These are phyloP conservation scores for Schizothecium vesticola DNA, from an alignment of 495 filamentous ascomycete genomes.

Conservation along the genomic window DNA sequence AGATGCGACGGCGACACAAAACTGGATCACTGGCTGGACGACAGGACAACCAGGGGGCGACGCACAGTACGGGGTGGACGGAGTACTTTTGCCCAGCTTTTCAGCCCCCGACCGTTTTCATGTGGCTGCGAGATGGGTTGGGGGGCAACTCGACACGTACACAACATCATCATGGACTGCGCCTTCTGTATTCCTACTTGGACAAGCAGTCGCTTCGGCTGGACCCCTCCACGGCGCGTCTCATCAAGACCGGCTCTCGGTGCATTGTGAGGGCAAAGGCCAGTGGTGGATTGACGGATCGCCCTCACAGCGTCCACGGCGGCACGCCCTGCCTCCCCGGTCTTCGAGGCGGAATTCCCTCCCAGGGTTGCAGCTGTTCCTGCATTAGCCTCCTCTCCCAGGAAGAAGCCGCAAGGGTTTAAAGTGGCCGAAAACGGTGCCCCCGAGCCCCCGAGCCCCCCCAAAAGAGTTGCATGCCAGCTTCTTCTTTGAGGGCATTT, in stretches of 20 bases:
- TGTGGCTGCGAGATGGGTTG: not conserved
- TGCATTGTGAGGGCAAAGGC: not conserved
- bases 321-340: not conserved
- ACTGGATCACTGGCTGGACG: not conserved
- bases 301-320: not conserved
- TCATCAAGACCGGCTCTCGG: not conserved
- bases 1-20: not conserved
- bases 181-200: not conserved
- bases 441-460: not conserved
- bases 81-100: not conserved
- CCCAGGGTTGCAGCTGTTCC: constrained; percentile 6
- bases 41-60: not conserved
- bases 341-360: not conserved
- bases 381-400: constrained; percentile 21
- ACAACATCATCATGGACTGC: not conserved
- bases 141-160: not conserved
- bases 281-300: not conserved
- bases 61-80: not conserved
- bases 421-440: not conserved
- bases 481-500: constrained; percentile 3
- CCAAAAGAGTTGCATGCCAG: not conserved
- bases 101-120: not conserved
- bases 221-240: not conserved
- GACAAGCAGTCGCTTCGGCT: not conserved
- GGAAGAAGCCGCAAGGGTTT: not conserved